Conservation (phyloP, 768 basidiomycete species). For the Scleroderma bovista region DNA sequence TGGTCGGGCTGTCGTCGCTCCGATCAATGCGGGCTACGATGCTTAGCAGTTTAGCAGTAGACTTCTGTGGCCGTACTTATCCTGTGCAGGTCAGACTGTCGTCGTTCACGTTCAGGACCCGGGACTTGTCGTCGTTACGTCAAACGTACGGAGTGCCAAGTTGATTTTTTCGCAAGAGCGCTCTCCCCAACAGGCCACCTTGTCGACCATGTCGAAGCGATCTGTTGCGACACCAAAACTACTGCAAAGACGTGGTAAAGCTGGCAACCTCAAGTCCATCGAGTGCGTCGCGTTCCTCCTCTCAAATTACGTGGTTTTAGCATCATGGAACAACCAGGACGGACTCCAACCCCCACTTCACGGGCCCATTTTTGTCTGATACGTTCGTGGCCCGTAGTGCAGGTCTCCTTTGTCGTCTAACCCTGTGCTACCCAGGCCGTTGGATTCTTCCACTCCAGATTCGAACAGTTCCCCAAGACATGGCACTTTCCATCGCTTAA, state of each 20-base stretch:
- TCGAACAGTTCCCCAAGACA: slow-evolving; percentile 30
- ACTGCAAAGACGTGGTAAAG: slow-evolving; percentile 7
- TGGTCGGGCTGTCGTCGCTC: no score
- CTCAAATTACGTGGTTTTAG: slow-evolving; percentile 1
- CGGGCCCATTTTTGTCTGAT: slow-evolving; percentile 58
- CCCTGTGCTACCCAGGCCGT: slow-evolving; percentile 26
- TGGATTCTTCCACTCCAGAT: slow-evolving; percentile 34
- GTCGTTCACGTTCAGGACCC: no score
- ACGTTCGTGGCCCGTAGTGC: slow-evolving; percentile 39
- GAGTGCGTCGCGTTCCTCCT: slow-evolving; percentile 15
- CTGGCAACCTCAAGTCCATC: slow-evolving; percentile 12
- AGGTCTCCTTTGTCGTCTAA: not conserved
- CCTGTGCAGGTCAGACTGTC: no score
- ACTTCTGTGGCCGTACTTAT: no score
- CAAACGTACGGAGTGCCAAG: no score
- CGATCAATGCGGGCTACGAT: no score
- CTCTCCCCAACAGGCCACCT: not conserved
- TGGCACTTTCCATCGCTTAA: slow-evolving; percentile 16
- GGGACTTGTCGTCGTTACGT: no score
- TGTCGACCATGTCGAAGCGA: slow-evolving; percentile 1
- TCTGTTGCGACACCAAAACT: not conserved
- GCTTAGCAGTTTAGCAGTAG: no score
- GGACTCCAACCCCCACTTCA: slow-evolving; percentile 55
- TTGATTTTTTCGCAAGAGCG: not conserved
- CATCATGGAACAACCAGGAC: slow-evolving; percentile 33